Conservation (phyloP, 345 rosid genomes). For the Diplotaxis tenuifolia region DNA sequence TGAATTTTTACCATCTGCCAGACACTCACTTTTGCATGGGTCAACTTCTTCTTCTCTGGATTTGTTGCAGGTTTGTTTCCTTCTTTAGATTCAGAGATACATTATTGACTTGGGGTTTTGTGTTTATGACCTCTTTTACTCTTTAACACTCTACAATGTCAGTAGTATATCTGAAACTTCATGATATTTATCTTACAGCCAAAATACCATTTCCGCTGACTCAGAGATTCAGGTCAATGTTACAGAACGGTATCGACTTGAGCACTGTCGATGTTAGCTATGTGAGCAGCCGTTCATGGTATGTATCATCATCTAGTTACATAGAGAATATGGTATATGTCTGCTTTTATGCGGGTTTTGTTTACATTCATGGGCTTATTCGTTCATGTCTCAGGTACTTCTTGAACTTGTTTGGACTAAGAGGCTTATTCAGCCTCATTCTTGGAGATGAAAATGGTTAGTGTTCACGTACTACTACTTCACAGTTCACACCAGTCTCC, state of each 20-base stretch:
- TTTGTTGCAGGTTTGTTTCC: slow-evolving; percentile 80
- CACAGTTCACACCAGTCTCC: not conserved
- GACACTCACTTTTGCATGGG: slow-evolving; percentile 98
- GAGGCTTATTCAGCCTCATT: slow-evolving; percentile 94
- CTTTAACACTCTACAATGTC: not conserved
- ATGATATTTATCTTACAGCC: slow-evolving; percentile 46
- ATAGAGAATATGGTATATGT: not conserved
- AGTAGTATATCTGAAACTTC: slow-evolving; percentile 7
- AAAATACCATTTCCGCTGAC: slow-evolving; percentile 98
- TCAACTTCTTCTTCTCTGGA: slow-evolving; percentile 99
- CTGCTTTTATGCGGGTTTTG: not conserved
- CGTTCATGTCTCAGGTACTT: slow-evolving; percentile 63
- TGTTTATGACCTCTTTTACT: not conserved
- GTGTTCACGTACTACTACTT: slow-evolving; percentile 18
- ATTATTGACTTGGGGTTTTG: not conserved
- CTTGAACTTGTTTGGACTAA: slow-evolving; percentile 91
- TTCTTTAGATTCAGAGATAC: not conserved
- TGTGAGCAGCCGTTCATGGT: slow-evolving; percentile 99
- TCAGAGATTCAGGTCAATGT: slow-evolving; percentile 95
- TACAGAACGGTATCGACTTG: slow-evolving; percentile 98
- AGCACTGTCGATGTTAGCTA: slow-evolving; percentile 99
- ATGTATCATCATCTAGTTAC: slow-evolving; percentile 30
- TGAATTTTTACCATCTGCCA: slow-evolving; percentile 35
- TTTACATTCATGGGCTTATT: slow-evolving; percentile 7
- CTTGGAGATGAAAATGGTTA: slow-evolving; percentile 98